phyloP scores from a whole-genome alignment of 2,329 filamentous ascomycete species.

The Apiospora koreana region DNA sequence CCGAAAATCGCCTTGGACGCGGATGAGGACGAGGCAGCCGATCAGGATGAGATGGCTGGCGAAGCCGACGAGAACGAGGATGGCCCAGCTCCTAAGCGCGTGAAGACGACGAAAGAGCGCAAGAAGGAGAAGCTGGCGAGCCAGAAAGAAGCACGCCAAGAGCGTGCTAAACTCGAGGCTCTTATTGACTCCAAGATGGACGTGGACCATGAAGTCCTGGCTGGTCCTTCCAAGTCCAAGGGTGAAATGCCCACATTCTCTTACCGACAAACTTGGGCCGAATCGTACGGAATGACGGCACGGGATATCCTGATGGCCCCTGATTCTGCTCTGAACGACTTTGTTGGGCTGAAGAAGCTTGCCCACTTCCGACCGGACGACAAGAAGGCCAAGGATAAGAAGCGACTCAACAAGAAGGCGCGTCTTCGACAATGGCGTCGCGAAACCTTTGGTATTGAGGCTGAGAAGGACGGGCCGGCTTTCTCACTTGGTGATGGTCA shows the following conservation, averaged over 20 bases:
- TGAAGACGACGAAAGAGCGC: conserved; percentile 60
- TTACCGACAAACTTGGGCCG: conserved; percentile 92
- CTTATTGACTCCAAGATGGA: conserved; percentile 82
- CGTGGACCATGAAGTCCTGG: conserved; percentile 64
- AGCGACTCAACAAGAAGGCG: conserved; percentile 89
- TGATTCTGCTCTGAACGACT: conserved; percentile 87
- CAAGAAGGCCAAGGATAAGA: conserved; percentile 88
- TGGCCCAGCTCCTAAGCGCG: conserved; percentile 52
- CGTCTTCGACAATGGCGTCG: conserved; percentile 82
- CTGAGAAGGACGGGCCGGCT: conserved; percentile 56
- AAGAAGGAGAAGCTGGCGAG: conserved; percentile 59
- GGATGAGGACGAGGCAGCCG: conserved; percentile 30
- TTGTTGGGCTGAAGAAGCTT: conserved; percentile 91
- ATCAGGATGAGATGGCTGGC: conserved; percentile 26
- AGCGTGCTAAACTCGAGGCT: conserved; percentile 81
- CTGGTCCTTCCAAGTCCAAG: conserved; percentile 28
- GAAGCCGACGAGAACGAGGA: conserved; percentile 44
- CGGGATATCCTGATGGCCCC: conserved; percentile 89
- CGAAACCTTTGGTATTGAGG: conserved; percentile 63
- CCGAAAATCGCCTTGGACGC: conserved; percentile 58
- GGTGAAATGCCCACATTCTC: conserved; percentile 62
- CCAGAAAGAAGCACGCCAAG: conserved; percentile 74
- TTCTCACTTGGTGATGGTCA: conserved; percentile 52
- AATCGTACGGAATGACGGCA: conserved; percentile 84
- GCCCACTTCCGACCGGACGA: conserved; percentile 84